Conservation (phyloP, 208 protist genomes). For the Porcisia hertigi region DNA sequence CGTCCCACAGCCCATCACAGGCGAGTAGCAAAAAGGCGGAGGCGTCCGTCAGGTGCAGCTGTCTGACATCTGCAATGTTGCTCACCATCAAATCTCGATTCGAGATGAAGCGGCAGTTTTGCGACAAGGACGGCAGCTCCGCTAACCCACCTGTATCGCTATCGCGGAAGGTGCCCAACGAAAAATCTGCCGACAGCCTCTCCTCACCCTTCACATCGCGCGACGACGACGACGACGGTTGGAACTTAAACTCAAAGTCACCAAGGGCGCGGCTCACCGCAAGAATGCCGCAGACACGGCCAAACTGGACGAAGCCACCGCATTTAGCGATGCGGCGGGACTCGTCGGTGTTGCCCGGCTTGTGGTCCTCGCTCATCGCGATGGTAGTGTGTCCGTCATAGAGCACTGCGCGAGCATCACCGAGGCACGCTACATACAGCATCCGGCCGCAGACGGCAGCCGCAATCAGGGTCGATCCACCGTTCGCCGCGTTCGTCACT, state of each 20-base stretch:
- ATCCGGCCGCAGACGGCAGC: conserved; percentile 74
- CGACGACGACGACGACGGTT: conserved; percentile 19
- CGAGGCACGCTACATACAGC: conserved; percentile 87
- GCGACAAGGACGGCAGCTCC: conserved; percentile 1
- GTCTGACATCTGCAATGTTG: conserved; percentile 76
- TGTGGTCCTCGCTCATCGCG: conserved; percentile 92
- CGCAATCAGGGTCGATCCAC: conserved; percentile 74
- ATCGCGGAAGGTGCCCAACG: conserved; percentile 20
- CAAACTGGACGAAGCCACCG: conserved; percentile 91
- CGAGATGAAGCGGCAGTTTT: conserved; percentile 30
- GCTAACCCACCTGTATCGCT: not conserved
- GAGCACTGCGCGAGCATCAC: conserved; percentile 86
- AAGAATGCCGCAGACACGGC: conserved; percentile 90
- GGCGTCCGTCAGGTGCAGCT: conserved; percentile 74
- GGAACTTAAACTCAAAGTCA: conserved; percentile 92
- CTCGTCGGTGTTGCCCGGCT: conserved; percentile 77
- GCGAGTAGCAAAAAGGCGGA: conserved; percentile 79
- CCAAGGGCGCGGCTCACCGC: conserved; percentile 91
- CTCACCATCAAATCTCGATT: conserved; percentile 73
- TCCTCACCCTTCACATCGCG: conserved; percentile 30
- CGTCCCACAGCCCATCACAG: conserved; percentile 91
- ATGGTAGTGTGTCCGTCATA: conserved; percentile 78
- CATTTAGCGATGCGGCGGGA: conserved; percentile 72
- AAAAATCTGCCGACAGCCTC: conserved; percentile 17
- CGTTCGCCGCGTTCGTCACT: conserved; percentile 23